phyloP scores from a whole-genome alignment of 106 monocot species.

The Triglochin maritima region DNA sequence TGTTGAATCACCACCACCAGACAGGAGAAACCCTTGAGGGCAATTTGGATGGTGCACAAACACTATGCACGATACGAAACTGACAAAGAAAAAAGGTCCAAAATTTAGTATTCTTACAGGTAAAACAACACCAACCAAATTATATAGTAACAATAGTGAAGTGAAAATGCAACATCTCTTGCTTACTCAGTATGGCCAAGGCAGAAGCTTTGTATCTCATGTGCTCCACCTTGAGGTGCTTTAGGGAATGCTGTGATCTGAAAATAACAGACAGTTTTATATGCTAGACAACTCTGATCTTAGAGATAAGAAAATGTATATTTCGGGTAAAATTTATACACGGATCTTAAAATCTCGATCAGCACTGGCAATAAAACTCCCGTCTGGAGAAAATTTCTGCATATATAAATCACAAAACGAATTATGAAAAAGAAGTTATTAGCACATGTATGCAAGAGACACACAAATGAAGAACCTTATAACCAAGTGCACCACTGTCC shows the following conservation, averaged over 20 bases:
- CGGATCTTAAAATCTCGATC: constrained; percentile 96
- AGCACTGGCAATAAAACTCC: constrained; percentile 81
- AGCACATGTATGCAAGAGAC: neutral
- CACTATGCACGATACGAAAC: constrained; percentile 78
- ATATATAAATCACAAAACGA: constrained; percentile 9
- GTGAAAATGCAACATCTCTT: too few relatives aligned
- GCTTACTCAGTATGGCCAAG: constrained; percentile 96
- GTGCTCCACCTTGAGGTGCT: constrained; percentile 52
- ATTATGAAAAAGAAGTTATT: neutral
- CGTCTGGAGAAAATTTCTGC: constrained; percentile 86
- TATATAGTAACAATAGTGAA: neutral
- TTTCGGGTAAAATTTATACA: constrained; percentile 23
- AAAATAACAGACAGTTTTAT: neutral
- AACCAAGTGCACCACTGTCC: too few relatives aligned
- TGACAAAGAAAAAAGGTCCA: constrained; percentile 15
- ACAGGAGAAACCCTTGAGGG: constrained; percentile 45
- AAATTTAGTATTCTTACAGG: neutral
- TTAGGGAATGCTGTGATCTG: constrained; percentile 68
- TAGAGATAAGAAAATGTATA: neutral
- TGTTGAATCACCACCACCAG: constrained; percentile 94
- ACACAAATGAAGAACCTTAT: neutral
- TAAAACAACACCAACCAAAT: neutral
- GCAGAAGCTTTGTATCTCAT: constrained; percentile 96
- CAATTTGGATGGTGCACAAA: constrained; percentile 39
- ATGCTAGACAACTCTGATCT: neutral